phyloP scores from a whole-genome alignment of 1,139 yeast species.

The Debaryomyces sp. region DNA sequence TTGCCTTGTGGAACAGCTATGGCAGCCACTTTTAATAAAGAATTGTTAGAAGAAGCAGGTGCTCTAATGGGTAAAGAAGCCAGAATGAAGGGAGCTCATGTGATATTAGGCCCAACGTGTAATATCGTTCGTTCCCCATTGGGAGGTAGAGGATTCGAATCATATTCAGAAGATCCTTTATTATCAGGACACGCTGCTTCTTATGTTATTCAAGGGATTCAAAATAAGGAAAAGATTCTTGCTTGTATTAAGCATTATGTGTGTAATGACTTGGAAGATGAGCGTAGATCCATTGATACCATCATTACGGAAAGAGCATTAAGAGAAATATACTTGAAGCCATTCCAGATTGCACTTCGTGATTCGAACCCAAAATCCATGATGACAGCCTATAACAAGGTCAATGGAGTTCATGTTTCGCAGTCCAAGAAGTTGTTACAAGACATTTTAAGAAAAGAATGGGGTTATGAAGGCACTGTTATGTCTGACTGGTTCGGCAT shows the following conservation, averaged over 20 bases:
- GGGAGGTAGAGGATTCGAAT: slow-evolving; percentile 36
- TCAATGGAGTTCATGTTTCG: slow-evolving; percentile 57
- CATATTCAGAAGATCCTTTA: slow-evolving; percentile 33
- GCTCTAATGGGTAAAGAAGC: slow-evolving; percentile 39
- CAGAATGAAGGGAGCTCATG: slow-evolving; percentile 34
- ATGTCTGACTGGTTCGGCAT: slow-evolving; percentile 67
- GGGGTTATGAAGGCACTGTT: slow-evolving; percentile 48
- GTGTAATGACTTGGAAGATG: slow-evolving; percentile 60
- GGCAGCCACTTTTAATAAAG: slow-evolving; percentile 46
- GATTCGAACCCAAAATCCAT: slow-evolving; percentile 37
- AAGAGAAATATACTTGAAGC: slow-evolving; percentile 60
- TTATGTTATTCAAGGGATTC: slow-evolving; percentile 29
- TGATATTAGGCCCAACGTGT: slow-evolving; percentile 34
- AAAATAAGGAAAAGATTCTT: slow-evolving; percentile 34
- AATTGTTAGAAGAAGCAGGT: slow-evolving; percentile 31
- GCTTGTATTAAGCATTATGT: slow-evolving; percentile 63
- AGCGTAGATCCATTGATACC: slow-evolving; percentile 49
- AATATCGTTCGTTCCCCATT: slow-evolving; percentile 30
- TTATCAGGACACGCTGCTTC: slow-evolving; percentile 32
- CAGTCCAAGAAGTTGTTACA: slow-evolving; percentile 42
- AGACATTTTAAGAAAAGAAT: slow-evolving; percentile 35
- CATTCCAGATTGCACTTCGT: slow-evolving; percentile 59
- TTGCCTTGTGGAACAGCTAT: slow-evolving; percentile 41
- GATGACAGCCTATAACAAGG: slow-evolving; percentile 61
- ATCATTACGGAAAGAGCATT: slow-evolving; percentile 56